Percentiles rank a stretch among this genome's conserved stretches.
Conservation (phyloP, 2,329 filamentous ascomycete genomes). For the Cladobotryum protrusum region DNA sequence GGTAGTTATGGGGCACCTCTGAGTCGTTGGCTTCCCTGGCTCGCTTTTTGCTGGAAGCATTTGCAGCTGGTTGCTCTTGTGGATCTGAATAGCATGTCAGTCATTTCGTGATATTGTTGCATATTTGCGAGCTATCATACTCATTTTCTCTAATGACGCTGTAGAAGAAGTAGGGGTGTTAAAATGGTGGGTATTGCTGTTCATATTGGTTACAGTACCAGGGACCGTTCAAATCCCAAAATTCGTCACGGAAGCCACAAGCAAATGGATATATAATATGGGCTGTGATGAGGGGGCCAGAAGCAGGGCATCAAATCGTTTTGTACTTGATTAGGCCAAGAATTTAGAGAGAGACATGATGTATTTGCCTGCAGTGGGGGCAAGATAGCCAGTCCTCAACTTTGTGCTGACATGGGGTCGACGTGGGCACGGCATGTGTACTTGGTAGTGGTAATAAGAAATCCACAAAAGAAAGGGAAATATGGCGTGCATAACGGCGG, state of each 20-base stretch:
- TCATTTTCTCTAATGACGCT: not conserved
- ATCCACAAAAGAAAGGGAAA: no score
- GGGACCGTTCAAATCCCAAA: no score
- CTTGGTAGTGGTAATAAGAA: no score
- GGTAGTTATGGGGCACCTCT: not conserved
- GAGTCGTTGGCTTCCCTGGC: not conserved
- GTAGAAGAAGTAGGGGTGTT: not conserved
- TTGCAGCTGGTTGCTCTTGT: not conserved
- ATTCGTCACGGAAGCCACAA: no score
- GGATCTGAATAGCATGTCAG: conserved; percentile 6
- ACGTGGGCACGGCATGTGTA: no score
- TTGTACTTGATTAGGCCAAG: not conserved
- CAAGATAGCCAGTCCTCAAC: not conserved
- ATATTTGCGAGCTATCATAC: not conserved
- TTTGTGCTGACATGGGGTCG: no score
- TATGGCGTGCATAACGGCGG: no score
- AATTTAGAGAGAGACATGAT: not conserved
- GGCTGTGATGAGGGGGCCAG: not conserved
- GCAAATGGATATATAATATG: not conserved
- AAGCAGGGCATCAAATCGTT: not conserved
- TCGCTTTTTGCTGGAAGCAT: not conserved
- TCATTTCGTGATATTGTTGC: not conserved
- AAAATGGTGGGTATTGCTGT: not conserved
- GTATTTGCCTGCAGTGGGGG: not conserved
- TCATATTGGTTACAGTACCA: not conserved